Conservation (phyloP, 2,329 filamentous ascomycete species). For the Talaromyces sp. region DNA sequence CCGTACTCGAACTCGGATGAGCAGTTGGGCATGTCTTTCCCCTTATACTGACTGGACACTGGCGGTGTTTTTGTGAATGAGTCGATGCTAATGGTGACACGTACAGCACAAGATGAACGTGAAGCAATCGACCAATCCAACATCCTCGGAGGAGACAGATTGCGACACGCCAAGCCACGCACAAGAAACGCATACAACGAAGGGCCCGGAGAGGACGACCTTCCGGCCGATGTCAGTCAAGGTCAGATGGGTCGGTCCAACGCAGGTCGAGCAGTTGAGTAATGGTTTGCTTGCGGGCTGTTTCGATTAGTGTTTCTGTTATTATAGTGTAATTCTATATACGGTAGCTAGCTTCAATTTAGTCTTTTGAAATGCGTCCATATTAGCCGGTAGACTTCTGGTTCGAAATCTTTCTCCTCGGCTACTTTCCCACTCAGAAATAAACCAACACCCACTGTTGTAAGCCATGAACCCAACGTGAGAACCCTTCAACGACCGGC, state of each 20-base stretch:
- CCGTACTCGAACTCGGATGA: conserved; percentile 30
- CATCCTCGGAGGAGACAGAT: conserved; percentile 22
- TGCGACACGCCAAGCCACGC: conserved; percentile 23
- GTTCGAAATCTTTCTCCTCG: not conserved
- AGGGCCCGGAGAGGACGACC: conserved; percentile 23
- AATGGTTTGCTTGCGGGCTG: not conserved
- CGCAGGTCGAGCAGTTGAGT: conserved; percentile 15
- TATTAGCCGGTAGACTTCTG: not conserved
- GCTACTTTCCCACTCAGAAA: not conserved
- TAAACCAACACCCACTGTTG: not conserved
- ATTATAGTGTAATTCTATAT: not conserved
- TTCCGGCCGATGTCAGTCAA: conserved; percentile 14
- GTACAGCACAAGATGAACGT: conserved; percentile 23
- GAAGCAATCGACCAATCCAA: conserved; percentile 24
- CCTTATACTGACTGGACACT: not conserved
- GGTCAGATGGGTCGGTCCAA: conserved; percentile 17
- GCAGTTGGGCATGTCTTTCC: conserved; percentile 30
- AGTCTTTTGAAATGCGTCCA: not conserved
- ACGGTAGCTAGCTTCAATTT: not conserved
- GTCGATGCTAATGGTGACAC: not conserved
- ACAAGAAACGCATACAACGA: conserved; percentile 23
- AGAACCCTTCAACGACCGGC: not conserved
- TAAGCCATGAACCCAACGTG: not conserved
- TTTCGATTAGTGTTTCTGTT: not conserved
- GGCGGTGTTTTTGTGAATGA: not conserved